Evolutionary conservation across 495 filamentous ascomycete species (phyloP).

Genomic region (Pyrenula massariospora): DNA sequence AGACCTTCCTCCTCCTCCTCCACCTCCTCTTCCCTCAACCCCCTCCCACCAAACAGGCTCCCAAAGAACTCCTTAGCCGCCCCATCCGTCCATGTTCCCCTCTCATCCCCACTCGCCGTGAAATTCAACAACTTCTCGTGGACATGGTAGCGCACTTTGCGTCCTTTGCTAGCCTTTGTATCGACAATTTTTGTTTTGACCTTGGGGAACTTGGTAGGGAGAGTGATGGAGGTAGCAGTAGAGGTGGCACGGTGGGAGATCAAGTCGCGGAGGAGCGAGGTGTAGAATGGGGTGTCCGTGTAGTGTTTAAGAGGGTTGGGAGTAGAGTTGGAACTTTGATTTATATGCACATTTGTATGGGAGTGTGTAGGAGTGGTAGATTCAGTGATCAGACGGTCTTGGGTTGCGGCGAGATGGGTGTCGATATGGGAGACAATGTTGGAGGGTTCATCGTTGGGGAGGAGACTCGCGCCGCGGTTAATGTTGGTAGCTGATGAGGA

Average conservation of each 20-base stretch:
- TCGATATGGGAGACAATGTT: slow-evolving; percentile 61
- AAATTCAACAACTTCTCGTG: slow-evolving; percentile 98
- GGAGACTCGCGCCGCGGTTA: slow-evolving; percentile 8
- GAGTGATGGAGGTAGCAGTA: slow-evolving; percentile 25
- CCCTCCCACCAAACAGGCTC: slow-evolving; percentile 71
- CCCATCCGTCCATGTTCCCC: slow-evolving; percentile 60
- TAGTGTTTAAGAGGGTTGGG: slow-evolving; percentile 40
- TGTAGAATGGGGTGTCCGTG: slow-evolving; percentile 91
- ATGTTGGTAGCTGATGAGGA: slow-evolving; percentile 7
- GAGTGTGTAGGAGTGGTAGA: slow-evolving; percentile 20
- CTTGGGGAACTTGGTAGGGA: slow-evolving; percentile 30
- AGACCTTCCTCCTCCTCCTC: slow-evolving; percentile 40
- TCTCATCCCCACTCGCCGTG: slow-evolving; percentile 53
- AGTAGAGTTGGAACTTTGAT: slow-evolving; percentile 3
- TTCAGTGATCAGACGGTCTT: slow-evolving; percentile 53
- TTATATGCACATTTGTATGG: neutral
- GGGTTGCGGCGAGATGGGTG: slow-evolving; percentile 55
- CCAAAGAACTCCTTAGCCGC: slow-evolving; percentile 83
- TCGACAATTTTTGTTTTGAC: slow-evolving; percentile 37
- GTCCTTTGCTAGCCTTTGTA: slow-evolving; percentile 87
- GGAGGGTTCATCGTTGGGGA: slow-evolving; percentile 22
- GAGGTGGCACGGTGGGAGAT: slow-evolving; percentile 62
- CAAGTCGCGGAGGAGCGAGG: slow-evolving; percentile 78
- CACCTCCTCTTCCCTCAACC: slow-evolving; percentile 59
- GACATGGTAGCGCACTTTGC: slow-evolving; percentile 85